A percentile compares a stretch with the other conserved stretches of the same genome.
Evolutionary conservation across 2,329 filamentous ascomycete genomes (phyloP).

Genomic region (Colletotrichum siamense): DNA sequence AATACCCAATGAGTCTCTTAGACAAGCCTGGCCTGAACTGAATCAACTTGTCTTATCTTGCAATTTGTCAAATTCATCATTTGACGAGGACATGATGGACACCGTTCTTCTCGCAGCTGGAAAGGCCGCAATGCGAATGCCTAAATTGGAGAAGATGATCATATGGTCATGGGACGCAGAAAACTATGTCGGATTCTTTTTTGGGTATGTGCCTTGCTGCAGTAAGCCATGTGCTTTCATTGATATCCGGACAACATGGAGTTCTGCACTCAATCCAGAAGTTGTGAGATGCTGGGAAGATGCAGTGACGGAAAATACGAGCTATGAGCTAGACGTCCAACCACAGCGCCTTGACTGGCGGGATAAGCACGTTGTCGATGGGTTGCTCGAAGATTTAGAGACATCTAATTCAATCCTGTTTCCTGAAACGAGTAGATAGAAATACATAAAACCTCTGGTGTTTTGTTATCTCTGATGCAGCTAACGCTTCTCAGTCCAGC

Average conservation of each 20-base stretch:
- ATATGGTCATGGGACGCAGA: background rate
- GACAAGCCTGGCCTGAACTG: background rate
- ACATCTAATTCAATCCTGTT: background rate
- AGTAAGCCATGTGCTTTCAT: background rate
- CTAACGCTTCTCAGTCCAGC: accelerated
- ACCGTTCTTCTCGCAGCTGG: background rate
- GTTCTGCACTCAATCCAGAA: background rate
- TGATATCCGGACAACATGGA: background rate
- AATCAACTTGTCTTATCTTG: background rate
- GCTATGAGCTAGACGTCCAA: accelerated
- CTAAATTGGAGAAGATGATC: background rate
- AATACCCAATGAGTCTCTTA: background rate
- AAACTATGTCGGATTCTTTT: background rate
- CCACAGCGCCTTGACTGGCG: background rate
- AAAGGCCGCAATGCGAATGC: background rate
- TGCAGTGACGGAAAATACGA: background rate
- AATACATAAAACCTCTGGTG: background rate
- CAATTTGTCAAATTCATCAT: background rate
- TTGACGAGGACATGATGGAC: background rate
- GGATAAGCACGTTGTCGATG: background rate
- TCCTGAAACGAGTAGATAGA: background rate
- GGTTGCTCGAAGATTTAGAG: background rate
- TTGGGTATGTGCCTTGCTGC: background rate
- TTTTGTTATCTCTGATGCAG: background rate
- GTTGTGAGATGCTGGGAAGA: background rate